phyloP scores from a whole-genome alignment of 2,329 filamentous ascomycete genomes.

The Alternaria viburni region DNA sequence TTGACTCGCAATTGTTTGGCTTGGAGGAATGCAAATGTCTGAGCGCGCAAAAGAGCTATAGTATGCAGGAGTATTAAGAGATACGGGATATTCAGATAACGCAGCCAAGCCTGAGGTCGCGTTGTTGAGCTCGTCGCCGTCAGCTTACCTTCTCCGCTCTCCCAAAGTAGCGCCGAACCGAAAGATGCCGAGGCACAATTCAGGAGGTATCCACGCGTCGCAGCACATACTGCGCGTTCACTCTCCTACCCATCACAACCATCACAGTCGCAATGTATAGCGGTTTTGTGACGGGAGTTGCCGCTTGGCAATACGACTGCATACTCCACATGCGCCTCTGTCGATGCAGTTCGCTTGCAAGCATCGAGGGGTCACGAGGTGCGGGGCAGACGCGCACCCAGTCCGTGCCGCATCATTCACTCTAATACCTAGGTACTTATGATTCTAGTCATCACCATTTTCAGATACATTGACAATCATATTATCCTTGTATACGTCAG shows the following conservation, averaged over 20 bases:
- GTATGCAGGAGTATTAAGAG: background rate
- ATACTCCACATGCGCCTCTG: background rate
- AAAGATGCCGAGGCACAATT: constrained; percentile 33
- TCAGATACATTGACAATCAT: no score
- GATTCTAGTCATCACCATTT: no score
- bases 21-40: background rate
- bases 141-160: constrained; percentile 12
- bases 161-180: constrained; percentile 14
- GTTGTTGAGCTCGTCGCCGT: background rate
- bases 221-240: constrained; percentile 22
- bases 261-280: background rate
- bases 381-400: no score
- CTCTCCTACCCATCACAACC: constrained; percentile 11
- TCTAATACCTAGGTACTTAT: no score
- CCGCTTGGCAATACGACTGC: background rate
- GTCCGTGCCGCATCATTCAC: no score
- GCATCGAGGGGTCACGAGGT: no score
- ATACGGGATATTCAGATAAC: background rate
- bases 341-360: background rate
- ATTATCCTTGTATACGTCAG: no score
- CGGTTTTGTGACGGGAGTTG: background rate
- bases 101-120: background rate
- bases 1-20: background rate
- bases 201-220: background rate
- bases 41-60: background rate